Base-by-base conservation (phyloP, 768 basidiomycete species). In the Antrodiella citrinella region DNA sequence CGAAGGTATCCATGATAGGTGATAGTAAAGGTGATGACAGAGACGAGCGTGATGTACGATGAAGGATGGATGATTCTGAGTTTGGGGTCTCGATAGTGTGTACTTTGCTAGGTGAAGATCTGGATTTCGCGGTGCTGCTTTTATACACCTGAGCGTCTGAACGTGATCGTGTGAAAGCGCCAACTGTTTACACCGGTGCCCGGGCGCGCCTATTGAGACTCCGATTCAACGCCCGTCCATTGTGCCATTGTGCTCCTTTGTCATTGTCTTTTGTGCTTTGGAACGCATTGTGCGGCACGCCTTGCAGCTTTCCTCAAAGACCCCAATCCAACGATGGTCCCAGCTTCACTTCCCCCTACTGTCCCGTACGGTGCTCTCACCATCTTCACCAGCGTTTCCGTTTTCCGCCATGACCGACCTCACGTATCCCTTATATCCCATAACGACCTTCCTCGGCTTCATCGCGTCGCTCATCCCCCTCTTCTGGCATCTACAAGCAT, bases 401-500 rank as follows among this genome's bases (percentile, higher is more conserved):
- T n/a, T n/a, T n/a, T n/a, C n/a, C n/a, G n/a, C n/a, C 18, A 60
- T 62, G 59, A 20, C 50, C 39, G 57, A 62, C 40, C 54, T 52
- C 4, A 50, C 54, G 15, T 70, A 63, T 52, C 65, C 67, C 22
- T 50, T 64, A 12, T 70, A 61, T 48, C 54, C 73, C 13, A 55
- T 70, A 13, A 53, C 72, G 45, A 54, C 75, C 11, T 67, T 76
- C 62, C 30, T 71, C 10, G 63, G 64, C 24, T 68, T 72, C 49
- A 23, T 77, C 21, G 51, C 74, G 0, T 59, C 68, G 11, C 54
- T 80, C 30, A 49, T 80, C 9, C 80, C 82, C 18, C 59, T 77
- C 2, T 72, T 76, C 0, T 77, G 75, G 74, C 81, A 84, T 54
- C 64, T 82, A 40, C 74, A 84, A 64, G 79, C 80, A 4, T 77